Evolutionary conservation across 2,329 filamentous ascomycete genomes (phyloP).

Genomic region (Phaeosphaeria sp.): DNA sequence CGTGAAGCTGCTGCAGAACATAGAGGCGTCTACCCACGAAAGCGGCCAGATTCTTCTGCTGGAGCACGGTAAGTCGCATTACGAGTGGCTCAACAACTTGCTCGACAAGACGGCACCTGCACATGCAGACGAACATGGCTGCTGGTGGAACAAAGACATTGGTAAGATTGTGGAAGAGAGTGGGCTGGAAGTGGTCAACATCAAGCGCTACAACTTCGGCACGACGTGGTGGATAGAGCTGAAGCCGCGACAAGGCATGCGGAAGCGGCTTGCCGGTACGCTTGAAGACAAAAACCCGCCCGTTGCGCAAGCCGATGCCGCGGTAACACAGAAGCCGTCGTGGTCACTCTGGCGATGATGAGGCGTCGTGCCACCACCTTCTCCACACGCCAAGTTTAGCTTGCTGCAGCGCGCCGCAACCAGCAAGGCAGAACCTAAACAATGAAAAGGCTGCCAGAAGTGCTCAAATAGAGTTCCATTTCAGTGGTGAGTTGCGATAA

Average conservation of each 20-base stretch:
- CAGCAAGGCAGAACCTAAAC: slow-evolving; percentile 1
- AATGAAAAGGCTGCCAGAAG: neutral
- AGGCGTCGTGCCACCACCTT: slow-evolving; percentile 15
- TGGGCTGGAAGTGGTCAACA: slow-evolving; percentile 55
- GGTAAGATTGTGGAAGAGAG: slow-evolving; percentile 55
- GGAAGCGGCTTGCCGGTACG: slow-evolving; percentile 19
- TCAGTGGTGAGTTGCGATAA: neutral
- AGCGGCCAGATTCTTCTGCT: slow-evolving; percentile 55
- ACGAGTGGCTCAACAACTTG: slow-evolving; percentile 55
- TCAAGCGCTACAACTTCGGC: slow-evolving; percentile 56
- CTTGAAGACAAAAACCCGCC: slow-evolving; percentile 18
- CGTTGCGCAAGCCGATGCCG: slow-evolving; percentile 21
- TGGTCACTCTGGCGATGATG: slow-evolving; percentile 45
- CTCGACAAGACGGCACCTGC: slow-evolving; percentile 54
- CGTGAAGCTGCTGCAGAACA: slow-evolving; percentile 52
- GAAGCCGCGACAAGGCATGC: slow-evolving; percentile 47
- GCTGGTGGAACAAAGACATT: slow-evolving; percentile 62
- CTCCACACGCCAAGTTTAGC: slow-evolving; percentile 13
- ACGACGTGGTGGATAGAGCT: slow-evolving; percentile 59
- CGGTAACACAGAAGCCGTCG: slow-evolving; percentile 38
- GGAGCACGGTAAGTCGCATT: slow-evolving; percentile 58
- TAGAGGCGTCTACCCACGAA: slow-evolving; percentile 51
- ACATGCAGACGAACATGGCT: slow-evolving; percentile 58
- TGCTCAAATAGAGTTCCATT: neutral
- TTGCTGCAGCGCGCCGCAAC: slow-evolving; percentile 15